Base-by-base conservation (phyloP, 1,284 basidiomycete species). In the Ganoderma sinense region DNA sequence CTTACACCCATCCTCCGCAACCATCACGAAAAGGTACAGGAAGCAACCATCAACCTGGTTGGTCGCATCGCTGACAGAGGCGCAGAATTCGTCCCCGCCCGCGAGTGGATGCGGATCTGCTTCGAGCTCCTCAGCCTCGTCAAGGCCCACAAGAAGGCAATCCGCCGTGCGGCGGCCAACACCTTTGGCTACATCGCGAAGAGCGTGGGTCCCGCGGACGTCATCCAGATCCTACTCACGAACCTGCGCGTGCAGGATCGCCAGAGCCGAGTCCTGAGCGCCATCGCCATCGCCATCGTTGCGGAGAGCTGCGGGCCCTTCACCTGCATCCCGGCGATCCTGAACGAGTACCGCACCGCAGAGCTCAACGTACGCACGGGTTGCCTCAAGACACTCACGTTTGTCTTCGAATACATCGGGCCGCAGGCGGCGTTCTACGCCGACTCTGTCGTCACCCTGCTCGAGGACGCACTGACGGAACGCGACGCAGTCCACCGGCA, bases 101-200 rank as follows among this genome's bases (percentile, higher is more conserved):
- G 97, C 78, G 98, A 99, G 83, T 99, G 97, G 97, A 99, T 99
- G 98, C 93, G 98, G 78, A 99, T 99, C 81, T 99, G 98, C 81
- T 99, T 99, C 82, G 98, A 99, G 82, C 85, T 99, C 51, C 89
- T 99, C 62, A 97, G 99, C 78, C 86, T 99, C 58, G 88, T 99
- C 77, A 99, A 99, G 81, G 98, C 98, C 8, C 97, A 99, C 85
- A 99, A 99, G 86, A 98, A 98, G 84, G 97, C 95, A 40, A 99
- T 99, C 78, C 94, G 98, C 68, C 94, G 97, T 81, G 98, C 98
- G 0, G 97, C 97, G 20, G 97, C 99, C 83, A 99, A 99, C 86
- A 98, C 97, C 2, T 99, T 99, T 75, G 98, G 98, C 77, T 99
- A 99, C 78, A 99, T 99, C 74, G 98, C 98, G 71, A 98, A 98